These are phyloP conservation scores for Ganoderma leucocontextum DNA, from an alignment of 1,284 basidiomycete species.

Conservation along the genomic window DNA sequence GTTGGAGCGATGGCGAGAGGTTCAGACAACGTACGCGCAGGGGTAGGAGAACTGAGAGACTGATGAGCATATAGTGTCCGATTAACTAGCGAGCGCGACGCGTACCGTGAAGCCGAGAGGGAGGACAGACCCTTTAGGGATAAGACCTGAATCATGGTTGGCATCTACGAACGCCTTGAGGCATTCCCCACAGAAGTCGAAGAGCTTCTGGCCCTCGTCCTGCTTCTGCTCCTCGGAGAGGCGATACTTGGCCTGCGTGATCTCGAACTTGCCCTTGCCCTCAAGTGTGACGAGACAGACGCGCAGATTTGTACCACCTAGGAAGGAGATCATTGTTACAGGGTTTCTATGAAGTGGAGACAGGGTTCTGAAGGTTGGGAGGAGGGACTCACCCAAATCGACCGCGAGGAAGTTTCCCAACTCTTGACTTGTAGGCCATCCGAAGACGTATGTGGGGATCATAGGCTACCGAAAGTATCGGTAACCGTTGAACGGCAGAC, in stretches of 20 bases:
- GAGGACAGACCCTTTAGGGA: slow-evolving; percentile 77
- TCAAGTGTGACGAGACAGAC: slow-evolving; percentile 95
- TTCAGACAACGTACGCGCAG: slow-evolving; percentile 68
- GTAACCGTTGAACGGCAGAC: slow-evolving; percentile 10
- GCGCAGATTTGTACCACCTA: slow-evolving; percentile 94
- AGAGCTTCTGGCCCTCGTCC: slow-evolving; percentile 92
- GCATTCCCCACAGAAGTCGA: slow-evolving; percentile 98
- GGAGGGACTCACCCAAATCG: slow-evolving; percentile 78
- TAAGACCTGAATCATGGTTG: slow-evolving; percentile 70
- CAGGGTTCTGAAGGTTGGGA: background rate
- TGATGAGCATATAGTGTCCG: slow-evolving; percentile 2
- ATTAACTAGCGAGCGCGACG: slow-evolving; percentile 22
- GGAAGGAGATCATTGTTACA: background rate
- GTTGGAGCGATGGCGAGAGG: background rate
- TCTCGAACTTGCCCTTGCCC: slow-evolving; percentile 95
- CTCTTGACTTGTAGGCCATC: slow-evolving; percentile 94
- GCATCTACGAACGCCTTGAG: slow-evolving; percentile 88
- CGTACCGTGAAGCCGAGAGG: slow-evolving; percentile 94
- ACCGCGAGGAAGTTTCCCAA: slow-evolving; percentile 92
- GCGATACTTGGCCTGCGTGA: slow-evolving; percentile 97
- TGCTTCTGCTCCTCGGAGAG: slow-evolving; percentile 98
- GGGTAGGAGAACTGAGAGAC: slow-evolving; percentile 87
- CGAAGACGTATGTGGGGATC: slow-evolving; percentile 98
- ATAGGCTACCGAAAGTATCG: slow-evolving; percentile 71
- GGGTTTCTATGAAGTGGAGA: background rate